Base-by-base conservation (phyloP, 1,284 basidiomycete species). In the Papiliotrema flavescens region DNA sequence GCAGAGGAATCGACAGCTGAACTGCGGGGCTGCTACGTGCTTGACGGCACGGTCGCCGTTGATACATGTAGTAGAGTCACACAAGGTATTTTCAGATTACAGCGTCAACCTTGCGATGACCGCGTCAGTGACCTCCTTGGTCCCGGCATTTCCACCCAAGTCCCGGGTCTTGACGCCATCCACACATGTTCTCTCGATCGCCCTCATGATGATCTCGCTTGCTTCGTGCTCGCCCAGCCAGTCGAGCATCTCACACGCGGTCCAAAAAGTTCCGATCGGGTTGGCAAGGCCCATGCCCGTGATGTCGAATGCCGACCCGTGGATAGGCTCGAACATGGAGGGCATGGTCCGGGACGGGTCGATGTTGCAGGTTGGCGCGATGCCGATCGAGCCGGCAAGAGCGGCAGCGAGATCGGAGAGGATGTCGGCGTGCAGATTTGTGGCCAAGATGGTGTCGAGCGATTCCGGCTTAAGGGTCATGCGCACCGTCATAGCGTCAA, bases 221-320 rank as follows among this genome's bases (percentile, higher is more conserved):
- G 81, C 82, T 41, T 80, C 75, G 47, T 76, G 74, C 66, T 83
- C 81, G 7, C 82, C 81, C 1, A 83, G 67, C 72, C 81, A 77
- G 41, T 80, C 75, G 51, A 83, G 61, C 80, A 84, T 82, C 79
- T 82, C 81, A 56, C 79, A 76, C 7, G 80, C 81, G 0, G 80
- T 79, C 83, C 82, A 84, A 56, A 84, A 81, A 71, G 81, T 82
- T 0, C 62, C 75, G 40, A 77, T 67, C 0, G 75, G 76, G 56
- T 77, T 78, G 9, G 75, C 65, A 92, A 60, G 89, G 41, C 84
- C 81, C 74, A 86, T 83, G 43, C 90, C 90, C 49, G 85, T 89
- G 56, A 93, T 93, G 67, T 93, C 86, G 56, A 93, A 65, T 85
- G 92, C 92, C 6, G 93, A 95, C 44, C 92, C 95, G 73, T 98